A percentile compares a stretch with the other conserved stretches of the same genome.
Evolutionary conservation across 2,329 filamentous ascomycete species (phyloP).

Genomic region (Fusarium sterilihyphosum): DNA sequence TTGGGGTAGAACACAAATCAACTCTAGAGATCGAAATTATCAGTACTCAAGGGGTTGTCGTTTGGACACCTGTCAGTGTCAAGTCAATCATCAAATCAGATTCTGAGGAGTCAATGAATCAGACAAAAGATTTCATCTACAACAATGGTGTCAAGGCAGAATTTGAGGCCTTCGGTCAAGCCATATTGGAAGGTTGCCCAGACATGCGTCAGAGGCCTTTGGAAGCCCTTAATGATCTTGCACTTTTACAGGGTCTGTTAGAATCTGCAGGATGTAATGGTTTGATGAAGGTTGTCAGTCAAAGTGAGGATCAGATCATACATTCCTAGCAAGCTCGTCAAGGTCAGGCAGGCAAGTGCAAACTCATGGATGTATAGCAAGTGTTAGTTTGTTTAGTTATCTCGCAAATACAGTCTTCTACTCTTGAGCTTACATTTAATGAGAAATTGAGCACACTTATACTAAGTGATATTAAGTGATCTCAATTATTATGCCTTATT

Average conservation of each 20-base stretch:
- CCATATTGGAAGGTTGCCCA: background rate
- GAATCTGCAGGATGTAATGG: background rate
- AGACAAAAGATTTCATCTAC: background rate
- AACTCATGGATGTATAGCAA: background rate
- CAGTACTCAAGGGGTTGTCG: background rate
- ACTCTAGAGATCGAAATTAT: background rate
- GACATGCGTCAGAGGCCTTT: background rate
- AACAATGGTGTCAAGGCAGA: background rate
- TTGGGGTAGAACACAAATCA: background rate
- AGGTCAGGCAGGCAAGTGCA: background rate
- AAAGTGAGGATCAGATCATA: background rate
- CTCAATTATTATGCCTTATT: background rate
- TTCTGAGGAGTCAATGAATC: background rate
- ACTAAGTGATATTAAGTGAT: fast-evolving
- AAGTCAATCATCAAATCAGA: background rate
- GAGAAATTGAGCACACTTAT: background rate
- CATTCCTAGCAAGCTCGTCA: background rate
- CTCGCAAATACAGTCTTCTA: fast-evolving
- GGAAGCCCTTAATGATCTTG: background rate
- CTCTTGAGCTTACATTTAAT: background rate
- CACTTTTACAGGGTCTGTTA: background rate
- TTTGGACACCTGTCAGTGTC: background rate
- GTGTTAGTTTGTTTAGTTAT: background rate
- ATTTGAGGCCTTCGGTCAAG: background rate
- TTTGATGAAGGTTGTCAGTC: background rate